Base-by-base conservation (phyloP, 1,284 basidiomycete genomes). In the Sphaerobolus stellatus region DNA sequence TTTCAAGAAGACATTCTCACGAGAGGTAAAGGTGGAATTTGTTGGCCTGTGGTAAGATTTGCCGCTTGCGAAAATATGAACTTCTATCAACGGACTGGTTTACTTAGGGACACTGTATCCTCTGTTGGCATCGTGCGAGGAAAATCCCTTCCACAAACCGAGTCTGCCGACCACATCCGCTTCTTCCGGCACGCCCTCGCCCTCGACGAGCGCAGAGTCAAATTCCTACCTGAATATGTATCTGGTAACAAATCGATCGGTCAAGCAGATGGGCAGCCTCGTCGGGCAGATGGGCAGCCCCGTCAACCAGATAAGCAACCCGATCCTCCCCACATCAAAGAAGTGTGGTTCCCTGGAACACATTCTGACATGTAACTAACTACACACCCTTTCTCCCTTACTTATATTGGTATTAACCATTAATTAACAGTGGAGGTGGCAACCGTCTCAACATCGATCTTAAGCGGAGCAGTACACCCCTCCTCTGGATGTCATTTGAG, bases 1-100 rank as follows among this genome's bases (percentile, higher is more conserved):
- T 8, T 90, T 87, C 66, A 90, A 89, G 67, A 62, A 74, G 56
- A 82, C 84, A 0, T 90, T 86, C 62, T 85, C 81, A 50, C 78
- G 71, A 31, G 64, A 73, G 27, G 82, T 86, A 6, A 69, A 70
- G n/a, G 69, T 87, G 18, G 81, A 86, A 11, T 86, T 86, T 48
- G 62, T 87, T 46, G 84, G 84, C 2, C 79, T 83, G 49, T 87
- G 83, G 84, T 84, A 58, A n/a, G 79, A 59, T 14, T 4, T 51
- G 8, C 52, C 50, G 14, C 43, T 45, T 56, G 49, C 64, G 52
- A 60, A 50, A 29, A 40, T n/a, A 36, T 11, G 38, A 9, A 11
- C 40, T 20, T 14, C 38, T 5, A 38, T 2, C 5, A 6, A 14
- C 5, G 3, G 8, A 5, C 31, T 11, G 14, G 33, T 36, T 36